A percentile compares a stretch with the other conserved stretches of the same genome.
phyloP scores from a whole-genome alignment of 306 rosid species.

The Inga oerstediana region DNA sequence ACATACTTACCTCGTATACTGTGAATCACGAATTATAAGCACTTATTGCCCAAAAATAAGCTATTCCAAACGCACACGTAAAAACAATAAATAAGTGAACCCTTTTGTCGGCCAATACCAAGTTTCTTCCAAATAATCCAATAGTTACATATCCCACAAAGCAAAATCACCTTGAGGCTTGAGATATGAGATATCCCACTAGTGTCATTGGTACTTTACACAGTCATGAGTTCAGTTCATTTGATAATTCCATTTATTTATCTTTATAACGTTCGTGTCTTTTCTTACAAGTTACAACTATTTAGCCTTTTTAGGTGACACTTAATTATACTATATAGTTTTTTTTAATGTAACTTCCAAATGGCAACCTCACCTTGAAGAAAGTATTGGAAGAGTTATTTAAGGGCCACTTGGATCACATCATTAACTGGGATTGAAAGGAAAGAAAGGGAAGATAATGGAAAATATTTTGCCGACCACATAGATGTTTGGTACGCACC shows the following conservation, averaged over 20 bases:
- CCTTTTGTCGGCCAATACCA: conserved; percentile 16
- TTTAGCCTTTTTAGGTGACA: neutral
- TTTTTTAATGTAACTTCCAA: too few relatives aligned
- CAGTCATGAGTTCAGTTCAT: neutral
- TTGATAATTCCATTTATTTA: neutral
- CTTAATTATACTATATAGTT: neutral
- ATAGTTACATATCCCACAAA: neutral
- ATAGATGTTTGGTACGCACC: too few relatives aligned
- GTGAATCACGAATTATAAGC: too few relatives aligned
- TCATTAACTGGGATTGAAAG: too few relatives aligned
- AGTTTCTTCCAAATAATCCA: neutral
- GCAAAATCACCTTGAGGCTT: neutral
- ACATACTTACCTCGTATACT: too few relatives aligned
- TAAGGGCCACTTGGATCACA: too few relatives aligned
- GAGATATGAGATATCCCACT: neutral
- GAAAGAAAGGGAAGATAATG: too few relatives aligned
- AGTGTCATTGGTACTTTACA: neutral
- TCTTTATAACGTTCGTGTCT: neutral
- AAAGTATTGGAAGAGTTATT: too few relatives aligned
- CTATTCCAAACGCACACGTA: too few relatives aligned
- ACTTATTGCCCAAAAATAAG: too few relatives aligned
- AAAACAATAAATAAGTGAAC: neutral
- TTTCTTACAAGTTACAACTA: neutral
- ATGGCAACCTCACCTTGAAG: too few relatives aligned
- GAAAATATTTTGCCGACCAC: too few relatives aligned